These are phyloP conservation scores for Phytophthora vignae DNA, from an alignment of 352 stramenopile species.

Conservation along the genomic window DNA sequence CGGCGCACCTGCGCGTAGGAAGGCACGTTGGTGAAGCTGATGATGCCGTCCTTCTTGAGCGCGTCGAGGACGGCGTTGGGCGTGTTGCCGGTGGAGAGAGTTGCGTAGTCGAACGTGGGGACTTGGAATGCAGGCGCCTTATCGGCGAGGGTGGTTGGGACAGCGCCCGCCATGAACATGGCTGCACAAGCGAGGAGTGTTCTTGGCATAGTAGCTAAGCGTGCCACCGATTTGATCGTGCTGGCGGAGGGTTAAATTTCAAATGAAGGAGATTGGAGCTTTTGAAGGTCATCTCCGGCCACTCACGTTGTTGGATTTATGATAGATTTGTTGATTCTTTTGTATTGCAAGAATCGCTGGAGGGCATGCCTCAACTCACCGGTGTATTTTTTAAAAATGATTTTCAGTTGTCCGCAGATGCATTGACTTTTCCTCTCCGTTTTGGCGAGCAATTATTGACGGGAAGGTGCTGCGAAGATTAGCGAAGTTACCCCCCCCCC, in stretches of 20 bases:
- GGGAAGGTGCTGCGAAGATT: no score
- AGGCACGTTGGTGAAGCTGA: slow-evolving; percentile 71
- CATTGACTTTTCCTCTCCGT: no score
- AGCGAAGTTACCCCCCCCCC: no score
- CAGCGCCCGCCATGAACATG: slow-evolving; percentile 15
- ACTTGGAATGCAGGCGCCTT: slow-evolving; percentile 54
- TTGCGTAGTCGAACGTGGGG: slow-evolving; percentile 63
- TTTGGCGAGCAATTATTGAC: no score
- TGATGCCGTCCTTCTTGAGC: slow-evolving; percentile 75
- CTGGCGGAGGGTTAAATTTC: neutral
- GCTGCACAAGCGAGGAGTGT: neutral
- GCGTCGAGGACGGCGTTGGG: slow-evolving; percentile 51
- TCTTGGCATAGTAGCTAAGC: neutral
- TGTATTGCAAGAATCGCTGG: no score
- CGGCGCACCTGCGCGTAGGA: slow-evolving; percentile 49
- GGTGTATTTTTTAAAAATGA: no score
- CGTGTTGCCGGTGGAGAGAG: slow-evolving; percentile 41
- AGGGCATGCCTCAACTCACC: no score
- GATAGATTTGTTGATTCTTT: no score
- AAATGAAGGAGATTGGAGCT: neutral
- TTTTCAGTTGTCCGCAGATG: no score
- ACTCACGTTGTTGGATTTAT: no score
- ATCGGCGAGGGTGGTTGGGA: slow-evolving; percentile 24
- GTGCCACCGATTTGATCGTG: neutral
- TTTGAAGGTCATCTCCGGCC: no score